A percentile compares a stretch with the other conserved stretches of the same genome.
These are phyloP conservation scores for Cytospora piceicola DNA, from an alignment of 2,329 filamentous ascomycete species.

Conservation along the genomic window DNA sequence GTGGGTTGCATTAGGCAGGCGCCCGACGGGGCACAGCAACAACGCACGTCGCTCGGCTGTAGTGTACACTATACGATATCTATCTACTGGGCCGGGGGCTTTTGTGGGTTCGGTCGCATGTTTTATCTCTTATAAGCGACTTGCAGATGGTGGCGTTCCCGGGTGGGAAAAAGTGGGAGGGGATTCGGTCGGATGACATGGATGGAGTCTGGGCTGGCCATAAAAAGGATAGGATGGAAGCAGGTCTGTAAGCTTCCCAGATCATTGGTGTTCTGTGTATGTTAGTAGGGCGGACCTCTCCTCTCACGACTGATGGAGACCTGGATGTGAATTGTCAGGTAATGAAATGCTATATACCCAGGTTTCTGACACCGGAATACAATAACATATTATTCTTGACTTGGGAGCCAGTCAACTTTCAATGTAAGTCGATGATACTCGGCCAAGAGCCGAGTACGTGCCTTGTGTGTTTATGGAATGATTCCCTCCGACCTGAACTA, in stretches of 20 bases:
- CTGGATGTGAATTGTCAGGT: constrained; percentile 15
- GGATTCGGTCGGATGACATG: constrained; percentile 2
- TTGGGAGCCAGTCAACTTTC: background rate
- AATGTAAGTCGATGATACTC: background rate
- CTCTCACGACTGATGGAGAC: constrained; percentile 18
- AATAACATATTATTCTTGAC: background rate
- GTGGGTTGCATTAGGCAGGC: background rate
- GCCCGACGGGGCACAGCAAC: background rate
- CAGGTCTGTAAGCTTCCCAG: background rate
- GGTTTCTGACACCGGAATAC: background rate
- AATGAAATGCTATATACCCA: background rate
- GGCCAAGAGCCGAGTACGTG: background rate
- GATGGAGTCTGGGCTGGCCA: constrained; percentile 5
- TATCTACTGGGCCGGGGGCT: background rate
- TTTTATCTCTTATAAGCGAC: constrained; percentile 7
- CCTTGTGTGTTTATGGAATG: background rate
- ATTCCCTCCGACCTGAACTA: background rate
- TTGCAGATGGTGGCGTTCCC: constrained; percentile 14
- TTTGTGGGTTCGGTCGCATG: constrained; percentile 1
- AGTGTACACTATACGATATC: background rate
- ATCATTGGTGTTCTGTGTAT: constrained; percentile 17
- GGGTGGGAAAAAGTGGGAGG: constrained; percentile 17
- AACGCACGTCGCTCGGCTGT: background rate
- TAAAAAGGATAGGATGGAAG: background rate
- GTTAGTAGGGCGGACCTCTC: constrained; percentile 19